Evolutionary conservation across 371 early-diverging fungal genomes (phyloP), one percentile per base, ranked within the genome.

Genomic region (Mucor piriformis): DNA sequence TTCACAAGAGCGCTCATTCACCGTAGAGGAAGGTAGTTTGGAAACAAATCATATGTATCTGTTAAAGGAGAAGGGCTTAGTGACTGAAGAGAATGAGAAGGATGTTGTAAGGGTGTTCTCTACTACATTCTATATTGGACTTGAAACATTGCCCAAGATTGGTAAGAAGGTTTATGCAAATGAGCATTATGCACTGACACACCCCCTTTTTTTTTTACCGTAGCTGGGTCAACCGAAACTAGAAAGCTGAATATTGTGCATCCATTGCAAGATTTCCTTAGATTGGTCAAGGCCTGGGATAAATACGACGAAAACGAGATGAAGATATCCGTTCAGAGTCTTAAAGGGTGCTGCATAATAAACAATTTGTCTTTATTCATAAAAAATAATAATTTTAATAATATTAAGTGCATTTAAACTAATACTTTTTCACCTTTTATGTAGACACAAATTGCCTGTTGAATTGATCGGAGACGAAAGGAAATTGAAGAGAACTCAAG

Each of bases 81-180:
- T 68, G 29, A 54, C 67, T 13, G 73, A 71, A 24, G 74, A 71
- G 48, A 75, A 71, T 20, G 70, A 73, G 50, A 48, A 57, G 0
- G 52, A 66, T n/a, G 63, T 69, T 15, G 59, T 47, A 0, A 54
- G 67, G 23, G 72, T 85, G 3, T 88, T 88, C 59, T 91, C 93
- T 4, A 89, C 94, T 0, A 84, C 88, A 2, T 97, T 96, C 66
- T 97, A 95, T 69, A 84, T 98, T 64, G 98, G 96, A 0, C 74
- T 97, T 23, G 70, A 69, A 38, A 78, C 91, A 20, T 78, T 82
- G 32, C 76, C 82, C 15, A 79, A 80, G 57, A 67, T 76, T 70
- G 77, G 87, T 84, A 73, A 61, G 47, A 44, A 43, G 12, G 12
- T n/a, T n/a, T n/a, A n/a, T n/a, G n/a, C n/a, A n/a, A n/a, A n/a